Base-by-base conservation (phyloP, 257 asterid genomes). In the Fraxinus pennsylvanica region DNA sequence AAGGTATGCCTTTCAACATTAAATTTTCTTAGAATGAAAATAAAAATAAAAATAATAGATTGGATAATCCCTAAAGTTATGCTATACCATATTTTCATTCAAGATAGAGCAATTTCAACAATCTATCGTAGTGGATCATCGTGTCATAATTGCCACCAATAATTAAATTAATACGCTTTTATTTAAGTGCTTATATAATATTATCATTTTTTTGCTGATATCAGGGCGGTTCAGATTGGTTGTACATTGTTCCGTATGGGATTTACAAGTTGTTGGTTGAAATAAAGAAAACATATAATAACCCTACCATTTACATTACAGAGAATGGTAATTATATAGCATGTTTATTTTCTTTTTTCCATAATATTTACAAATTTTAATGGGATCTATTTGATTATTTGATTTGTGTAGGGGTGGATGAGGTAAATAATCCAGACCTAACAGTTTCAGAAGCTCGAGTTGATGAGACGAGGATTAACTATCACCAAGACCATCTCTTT, bases 291-390 rank as follows among this genome's bases (percentile, higher is more conserved):
- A 50, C 8, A 8, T 85, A 82, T 38, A 71, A 80, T 21, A 70
- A 68, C 68, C 86, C 87, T 3, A 1, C 72, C 33, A 78, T 82
- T 68, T 85, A 72, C 73, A 80, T 85, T 8, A 82, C 86, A 0
- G 87, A 82, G 66, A 85, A 85, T 75, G 87, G 87, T 85, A 80
- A 27, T 0, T 0, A 35, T 3, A 19, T 25, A 1, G 3, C 8
- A 6, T 14, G 15, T 30, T 52, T 13, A 6, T 13, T 15, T 38
- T 9, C 22, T 25, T 61, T 78, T 3, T 17, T 50, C 3, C 3
- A 12, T 32, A 13, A 1, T 45, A 1, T 50, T 29, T 15, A 15
- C 30, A 9, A 13, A 52, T 4, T 19, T 9, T 30, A 13, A 52
- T n/a, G 21, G 2, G 30, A 41, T 47, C 36, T 17, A 2, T 22